Evolutionary conservation across 2,329 filamentous ascomycete species (phyloP), one percentile per base, ranked within the genome.

Genomic region (Aspergillus calidoustus): DNA sequence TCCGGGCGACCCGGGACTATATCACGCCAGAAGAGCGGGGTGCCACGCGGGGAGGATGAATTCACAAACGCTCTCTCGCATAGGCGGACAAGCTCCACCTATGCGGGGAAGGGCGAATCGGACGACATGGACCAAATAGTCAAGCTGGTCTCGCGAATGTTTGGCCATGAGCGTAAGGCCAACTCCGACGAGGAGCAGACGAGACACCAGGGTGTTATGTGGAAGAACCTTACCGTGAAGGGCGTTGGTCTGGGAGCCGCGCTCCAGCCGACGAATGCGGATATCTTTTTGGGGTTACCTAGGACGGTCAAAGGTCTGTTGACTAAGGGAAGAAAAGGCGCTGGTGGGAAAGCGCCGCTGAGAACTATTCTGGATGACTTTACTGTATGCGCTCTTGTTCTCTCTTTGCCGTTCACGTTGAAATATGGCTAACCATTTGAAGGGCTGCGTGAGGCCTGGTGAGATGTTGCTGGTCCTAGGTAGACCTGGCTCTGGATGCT

Each of bases 101-200:
- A 69, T 7, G 65, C 11, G 11, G 34, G 66, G 1, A 48, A 47
- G 6, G 64, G 63, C n/a, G 66, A 66, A n/a, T 44, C 51, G 2
- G 73, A 74, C 9, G 74, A 76, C 52, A 69, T 70, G 68, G 67
- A 66, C 1, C 72, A 76, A 51, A 72, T 77, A 15, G 67, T 73
- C 53, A 68, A 60, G n/a, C 50, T 91, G 44, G 87, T 92, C 80
- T 90, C 88, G 0, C 85, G 86, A 3, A 90, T 92, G 83, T 92
- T 91, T 68, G 89, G 89, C 6, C 78, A 81, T 38, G 84, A 84
- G 22, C 82, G 89, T 6, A 87, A 89, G 66, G 82, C 84, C 49
- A 79, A 85, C n/a, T 89, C 87, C 0, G 86, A 91, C 63, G 88
- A 90, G 64, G 89, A 90, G 67, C 86, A 90, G 71, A 89, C 87